Evolutionary conservation across 2,329 filamentous ascomycete species (phyloP).

Genomic region (Penicillium verrucosum): DNA sequence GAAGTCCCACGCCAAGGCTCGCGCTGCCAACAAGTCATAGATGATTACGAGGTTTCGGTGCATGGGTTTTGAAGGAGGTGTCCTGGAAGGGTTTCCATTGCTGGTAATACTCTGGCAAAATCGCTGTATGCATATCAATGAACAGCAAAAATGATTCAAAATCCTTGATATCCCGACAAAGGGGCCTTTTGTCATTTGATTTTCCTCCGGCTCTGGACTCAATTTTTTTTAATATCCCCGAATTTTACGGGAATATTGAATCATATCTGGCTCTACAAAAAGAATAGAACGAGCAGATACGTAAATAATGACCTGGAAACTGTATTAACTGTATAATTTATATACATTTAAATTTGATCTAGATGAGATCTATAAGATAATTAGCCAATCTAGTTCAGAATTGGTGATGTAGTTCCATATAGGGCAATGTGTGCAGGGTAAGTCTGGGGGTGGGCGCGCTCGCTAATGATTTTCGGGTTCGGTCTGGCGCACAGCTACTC

Average conservation of each 20-base stretch:
- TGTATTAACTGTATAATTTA: conserved; percentile 8
- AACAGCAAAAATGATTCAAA: conserved; percentile 45
- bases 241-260: conserved; percentile 3
- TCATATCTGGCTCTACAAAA: conserved; percentile 10
- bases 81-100: conserved; percentile 39
- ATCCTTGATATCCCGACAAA: conserved; percentile 41
- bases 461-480: conserved; percentile 46
- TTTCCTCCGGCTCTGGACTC: conserved; percentile 18
- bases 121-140: conserved; percentile 42
- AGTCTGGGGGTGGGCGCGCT: conserved; percentile 36
- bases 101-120: conserved; percentile 39
- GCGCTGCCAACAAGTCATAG: conserved; percentile 68
- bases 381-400: not conserved
- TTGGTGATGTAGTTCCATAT: conserved; percentile 15
- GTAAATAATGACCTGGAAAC: conserved; percentile 9
- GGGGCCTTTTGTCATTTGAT: conserved; percentile 22
- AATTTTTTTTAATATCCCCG: conserved; percentile 17
- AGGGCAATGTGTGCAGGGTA: conserved; percentile 28
- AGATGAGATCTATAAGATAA: conserved; percentile 4
- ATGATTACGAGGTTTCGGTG: conserved; percentile 41
- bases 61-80: conserved; percentile 44
- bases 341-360: not conserved
- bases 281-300: conserved; percentile 12
- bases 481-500: conserved; percentile 41
- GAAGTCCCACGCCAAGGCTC: conserved; percentile 93